These are phyloP conservation scores for Chenopodium quinoa DNA, from an alignment of 148 eudicot species.

Conservation along the genomic window DNA sequence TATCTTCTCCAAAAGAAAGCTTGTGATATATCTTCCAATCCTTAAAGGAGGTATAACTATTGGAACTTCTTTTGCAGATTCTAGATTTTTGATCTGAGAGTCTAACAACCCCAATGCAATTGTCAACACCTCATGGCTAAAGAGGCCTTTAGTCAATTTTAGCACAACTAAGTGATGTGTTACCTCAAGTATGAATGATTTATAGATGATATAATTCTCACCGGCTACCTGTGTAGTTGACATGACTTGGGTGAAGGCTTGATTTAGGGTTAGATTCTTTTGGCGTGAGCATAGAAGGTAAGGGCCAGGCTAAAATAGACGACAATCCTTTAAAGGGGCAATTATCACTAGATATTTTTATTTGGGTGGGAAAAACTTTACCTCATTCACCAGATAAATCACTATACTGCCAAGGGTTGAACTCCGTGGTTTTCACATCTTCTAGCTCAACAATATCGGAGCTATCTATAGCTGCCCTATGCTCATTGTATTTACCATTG, in stretches of 20 bases:
- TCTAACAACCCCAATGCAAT: too few species aligned
- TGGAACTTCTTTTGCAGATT: too few species aligned
- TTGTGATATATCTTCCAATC: too few species aligned
- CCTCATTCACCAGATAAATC: conserved; percentile 49
- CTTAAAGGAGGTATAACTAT: too few species aligned
- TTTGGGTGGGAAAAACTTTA: not conserved
- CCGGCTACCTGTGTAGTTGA: not conserved
- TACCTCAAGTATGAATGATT: not conserved
- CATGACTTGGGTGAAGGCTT: not conserved
- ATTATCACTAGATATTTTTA: not conserved
- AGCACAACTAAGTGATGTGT: too few species aligned
- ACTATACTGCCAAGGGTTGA: conserved; percentile 78
- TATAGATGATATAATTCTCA: not conserved
- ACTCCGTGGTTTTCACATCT: conserved; percentile 46
- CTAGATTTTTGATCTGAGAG: too few species aligned
- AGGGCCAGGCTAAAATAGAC: not conserved
- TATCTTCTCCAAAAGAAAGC: not conserved
- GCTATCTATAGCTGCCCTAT: conserved; percentile 46
- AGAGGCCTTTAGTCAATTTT: not conserved
- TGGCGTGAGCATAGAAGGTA: not conserved
- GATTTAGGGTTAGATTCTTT: not conserved
- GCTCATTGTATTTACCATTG: conserved; percentile 64
- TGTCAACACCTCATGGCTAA: not conserved
- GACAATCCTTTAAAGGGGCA: not conserved
- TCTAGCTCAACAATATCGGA: conserved; percentile 35